phyloP scores from a whole-genome alignment of 2,329 filamentous ascomycete genomes.

The Fusarium acutatum region DNA sequence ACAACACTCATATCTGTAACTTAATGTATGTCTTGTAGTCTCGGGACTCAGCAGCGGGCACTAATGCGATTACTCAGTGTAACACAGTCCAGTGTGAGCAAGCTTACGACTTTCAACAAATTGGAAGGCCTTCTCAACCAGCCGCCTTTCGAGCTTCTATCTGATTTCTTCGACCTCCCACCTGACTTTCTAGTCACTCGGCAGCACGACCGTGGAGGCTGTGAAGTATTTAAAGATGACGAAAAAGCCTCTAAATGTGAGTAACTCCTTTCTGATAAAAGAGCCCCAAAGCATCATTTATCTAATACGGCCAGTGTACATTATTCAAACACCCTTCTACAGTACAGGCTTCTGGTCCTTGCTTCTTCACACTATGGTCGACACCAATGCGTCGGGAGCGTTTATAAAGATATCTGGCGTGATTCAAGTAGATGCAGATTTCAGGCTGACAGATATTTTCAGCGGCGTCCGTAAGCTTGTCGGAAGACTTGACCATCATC shows the following conservation, averaged over 20 bases:
- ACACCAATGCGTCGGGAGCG: fast-evolving
- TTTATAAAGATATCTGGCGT: background rate
- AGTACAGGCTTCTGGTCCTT: background rate
- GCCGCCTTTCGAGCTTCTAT: fast-evolving
- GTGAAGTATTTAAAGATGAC: background rate
- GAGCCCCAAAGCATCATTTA: too few species aligned
- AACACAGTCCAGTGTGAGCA: background rate
- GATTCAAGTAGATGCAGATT: background rate
- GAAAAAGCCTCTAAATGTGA: fast-evolving
- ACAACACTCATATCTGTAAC: background rate
- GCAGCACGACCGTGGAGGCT: background rate
- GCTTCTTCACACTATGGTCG: background rate
- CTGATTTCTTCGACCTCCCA: background rate
- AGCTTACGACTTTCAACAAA: background rate
- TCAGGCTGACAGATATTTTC: fast-evolving
- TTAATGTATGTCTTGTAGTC: too few species aligned
- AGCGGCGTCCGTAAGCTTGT: fast-evolving
- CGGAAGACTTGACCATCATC: background rate
- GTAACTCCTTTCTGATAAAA: too few species aligned
- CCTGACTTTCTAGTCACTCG: background rate
- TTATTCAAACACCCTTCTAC: background rate
- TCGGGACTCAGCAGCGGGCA: too few species aligned
- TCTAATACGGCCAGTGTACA: background rate
- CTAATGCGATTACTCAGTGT: background rate
- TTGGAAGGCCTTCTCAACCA: background rate